A percentile compares a stretch with the other conserved stretches of the same genome.
Evolutionary conservation across 2,329 filamentous ascomycete species (phyloP).

Genomic region (Tothia fuscella): DNA sequence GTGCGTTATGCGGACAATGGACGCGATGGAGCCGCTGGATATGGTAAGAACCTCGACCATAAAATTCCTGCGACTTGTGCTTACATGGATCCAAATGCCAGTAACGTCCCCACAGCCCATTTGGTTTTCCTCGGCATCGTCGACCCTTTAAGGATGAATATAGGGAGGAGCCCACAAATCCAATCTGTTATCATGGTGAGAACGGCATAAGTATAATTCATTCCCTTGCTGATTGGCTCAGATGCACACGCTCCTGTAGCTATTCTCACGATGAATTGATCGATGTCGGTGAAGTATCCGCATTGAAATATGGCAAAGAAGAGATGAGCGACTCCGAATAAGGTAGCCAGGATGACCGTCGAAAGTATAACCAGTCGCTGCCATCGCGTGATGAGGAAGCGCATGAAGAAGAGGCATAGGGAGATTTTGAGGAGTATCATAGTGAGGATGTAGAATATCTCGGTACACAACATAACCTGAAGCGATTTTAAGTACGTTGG

Average conservation of each 20-base stretch:
- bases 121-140: constrained; percentile 31
- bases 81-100: constrained; percentile 27
- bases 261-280: neutral
- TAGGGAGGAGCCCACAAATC: constrained; percentile 27
- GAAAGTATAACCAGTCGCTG: constrained; percentile 21
- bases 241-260: constrained; percentile 6
- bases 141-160: constrained; percentile 27
- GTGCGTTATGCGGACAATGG: constrained; percentile 9
- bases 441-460: constrained; percentile 27
- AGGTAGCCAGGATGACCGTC: constrained; percentile 19
- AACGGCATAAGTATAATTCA: constrained; percentile 15
- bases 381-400: constrained; percentile 28
- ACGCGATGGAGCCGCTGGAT: constrained; percentile 8
- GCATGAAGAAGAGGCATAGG: constrained; percentile 32
- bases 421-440: constrained; percentile 33
- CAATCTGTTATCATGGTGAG: constrained; percentile 27
- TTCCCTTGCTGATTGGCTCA: neutral
- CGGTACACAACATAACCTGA: constrained; percentile 24
- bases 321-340: constrained; percentile 21
- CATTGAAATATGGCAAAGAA: constrained; percentile 22
- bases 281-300: constrained; percentile 15
- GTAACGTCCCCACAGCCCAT: constrained; percentile 27
- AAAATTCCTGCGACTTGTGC: neutral
- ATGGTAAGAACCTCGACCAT: neutral
- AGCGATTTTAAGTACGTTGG: neutral